Base-by-base conservation (phyloP, 805 yeast species). In the Metschnikowia picachoensis region DNA sequence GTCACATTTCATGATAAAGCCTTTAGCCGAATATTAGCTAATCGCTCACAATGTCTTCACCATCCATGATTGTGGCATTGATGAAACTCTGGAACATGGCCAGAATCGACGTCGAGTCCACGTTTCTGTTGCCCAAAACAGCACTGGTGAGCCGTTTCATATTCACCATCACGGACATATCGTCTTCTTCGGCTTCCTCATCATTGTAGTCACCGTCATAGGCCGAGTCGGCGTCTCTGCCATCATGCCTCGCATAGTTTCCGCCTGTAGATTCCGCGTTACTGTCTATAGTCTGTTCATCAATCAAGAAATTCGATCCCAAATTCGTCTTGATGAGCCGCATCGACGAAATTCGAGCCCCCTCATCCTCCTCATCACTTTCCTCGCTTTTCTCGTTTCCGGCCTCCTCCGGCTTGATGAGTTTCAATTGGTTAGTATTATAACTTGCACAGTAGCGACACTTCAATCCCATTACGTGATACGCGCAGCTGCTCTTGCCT, bases 381-480 rank as follows among this genome's bases (percentile, higher is more conserved):
- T 43, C 50, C 8, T 32, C 42, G 4, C 10, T 27, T 11, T 60
- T 64, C 25, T 66, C 70, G 39, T 75, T 80, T 49, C 78, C 87
- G 0, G 85, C 68, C 44, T 76, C 80, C 50, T 78, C 87, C 0
- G 85, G 87, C 65, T 88, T 88, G 46, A 86, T 71, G 44, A 88
- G 62, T 58, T 78, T 79, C 46, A 81, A 53, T 60, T 87, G 92
- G 48, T 80, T 80, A 2, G 97, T 91, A 64, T 91, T 91, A 64
- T 90, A 91, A 60, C 95, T 85, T 47, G 78, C 76, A 66, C 97
- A 91, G 61, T 84, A 89, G 53, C 83, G 85, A 64, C 98, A 91
- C 61, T 85, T 86, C 51, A 89, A 72, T 1, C 98, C 98, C 56
- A 91, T 66, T 41, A 90, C 82, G 65, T 91, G 97, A 65, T 85